Evolutionary conservation across 139 green algal species (phyloP).

Genomic region (Monoraphidium neglectum): DNA sequence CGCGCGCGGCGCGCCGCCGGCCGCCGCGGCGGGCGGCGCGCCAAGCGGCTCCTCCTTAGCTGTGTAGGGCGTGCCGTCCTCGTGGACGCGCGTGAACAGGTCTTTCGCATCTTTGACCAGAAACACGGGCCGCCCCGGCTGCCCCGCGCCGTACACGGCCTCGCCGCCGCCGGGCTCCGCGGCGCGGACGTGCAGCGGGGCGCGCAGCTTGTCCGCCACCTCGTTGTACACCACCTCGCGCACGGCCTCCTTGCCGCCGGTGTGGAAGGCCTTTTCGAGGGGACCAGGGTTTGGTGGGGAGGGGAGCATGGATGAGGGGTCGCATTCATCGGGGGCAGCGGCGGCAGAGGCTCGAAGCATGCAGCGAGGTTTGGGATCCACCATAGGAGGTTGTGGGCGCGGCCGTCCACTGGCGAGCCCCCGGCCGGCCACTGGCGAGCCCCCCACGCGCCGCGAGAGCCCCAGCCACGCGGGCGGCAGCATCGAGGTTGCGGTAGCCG

Average conservation of each 20-base stretch:
- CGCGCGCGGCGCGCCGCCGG: background rate
- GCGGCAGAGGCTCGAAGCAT: background rate
- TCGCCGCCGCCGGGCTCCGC: background rate
- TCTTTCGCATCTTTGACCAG: constrained; percentile 19
- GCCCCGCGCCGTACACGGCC: constrained; percentile 16
- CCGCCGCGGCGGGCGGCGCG: background rate
- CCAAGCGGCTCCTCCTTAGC: background rate
- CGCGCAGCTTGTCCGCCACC: constrained; percentile 15
- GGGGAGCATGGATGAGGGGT: background rate
- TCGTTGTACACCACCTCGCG: constrained; percentile 29
- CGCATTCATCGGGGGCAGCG: background rate
- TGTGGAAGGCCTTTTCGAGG: constrained; percentile 30
- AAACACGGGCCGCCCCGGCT: constrained; percentile 8
- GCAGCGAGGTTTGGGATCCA: background rate
- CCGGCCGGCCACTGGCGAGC: background rate
- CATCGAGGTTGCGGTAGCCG: background rate
- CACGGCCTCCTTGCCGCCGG: constrained; percentile 29
- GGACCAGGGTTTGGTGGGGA: background rate
- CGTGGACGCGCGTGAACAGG: constrained; percentile 13
- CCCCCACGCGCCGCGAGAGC: background rate
- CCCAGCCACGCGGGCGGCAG: background rate
- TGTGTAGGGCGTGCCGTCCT: background rate
- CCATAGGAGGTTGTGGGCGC: background rate
- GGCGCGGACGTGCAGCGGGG: constrained; percentile 29
- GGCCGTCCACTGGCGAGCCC: background rate